These are phyloP conservation scores for Parietaria judaica DNA, from an alignment of 306 rosid species.

Conservation along the genomic window DNA sequence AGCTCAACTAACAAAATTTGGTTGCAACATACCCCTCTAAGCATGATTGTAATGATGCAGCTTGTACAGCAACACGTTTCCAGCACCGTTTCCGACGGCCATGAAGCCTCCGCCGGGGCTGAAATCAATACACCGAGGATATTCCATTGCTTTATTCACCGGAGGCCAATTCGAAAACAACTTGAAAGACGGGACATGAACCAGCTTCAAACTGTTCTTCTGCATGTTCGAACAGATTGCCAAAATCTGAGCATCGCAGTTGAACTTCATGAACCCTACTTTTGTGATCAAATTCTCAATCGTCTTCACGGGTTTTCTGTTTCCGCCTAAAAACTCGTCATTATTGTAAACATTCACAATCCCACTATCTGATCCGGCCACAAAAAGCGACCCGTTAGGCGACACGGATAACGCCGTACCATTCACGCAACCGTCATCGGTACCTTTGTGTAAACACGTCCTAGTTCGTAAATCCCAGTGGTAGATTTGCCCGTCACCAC, in stretches of 20 bases:
- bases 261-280: conserved; percentile 51
- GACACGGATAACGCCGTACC: conserved; percentile 47
- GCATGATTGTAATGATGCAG: conserved; percentile 42
- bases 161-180: conserved; percentile 84
- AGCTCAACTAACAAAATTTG: background rate
- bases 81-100: conserved; percentile 74
- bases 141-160: conserved; percentile 31
- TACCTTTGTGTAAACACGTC: conserved; percentile 61
- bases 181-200: conserved; percentile 63
- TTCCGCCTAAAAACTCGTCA: conserved; percentile 55
- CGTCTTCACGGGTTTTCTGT: conserved; percentile 46
- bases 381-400: conserved; percentile 37
- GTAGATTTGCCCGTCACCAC: conserved; percentile 89
- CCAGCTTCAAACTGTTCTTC: conserved; percentile 62
- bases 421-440: conserved; percentile 52
- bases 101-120: conserved; percentile 91
- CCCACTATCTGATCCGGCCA: conserved; percentile 57
- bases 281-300: conserved; percentile 44
- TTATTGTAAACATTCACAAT: conserved; percentile 45
- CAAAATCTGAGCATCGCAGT: conserved; percentile 44
- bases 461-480: conserved; percentile 90
- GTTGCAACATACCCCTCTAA: conserved; percentile 11
- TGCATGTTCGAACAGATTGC: conserved; percentile 66
- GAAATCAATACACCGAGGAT: conserved; percentile 68
- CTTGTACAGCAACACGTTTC: conserved; percentile 60